Conservation (phyloP, 768 basidiomycete species). For the Fomitopsis pulvina region DNA sequence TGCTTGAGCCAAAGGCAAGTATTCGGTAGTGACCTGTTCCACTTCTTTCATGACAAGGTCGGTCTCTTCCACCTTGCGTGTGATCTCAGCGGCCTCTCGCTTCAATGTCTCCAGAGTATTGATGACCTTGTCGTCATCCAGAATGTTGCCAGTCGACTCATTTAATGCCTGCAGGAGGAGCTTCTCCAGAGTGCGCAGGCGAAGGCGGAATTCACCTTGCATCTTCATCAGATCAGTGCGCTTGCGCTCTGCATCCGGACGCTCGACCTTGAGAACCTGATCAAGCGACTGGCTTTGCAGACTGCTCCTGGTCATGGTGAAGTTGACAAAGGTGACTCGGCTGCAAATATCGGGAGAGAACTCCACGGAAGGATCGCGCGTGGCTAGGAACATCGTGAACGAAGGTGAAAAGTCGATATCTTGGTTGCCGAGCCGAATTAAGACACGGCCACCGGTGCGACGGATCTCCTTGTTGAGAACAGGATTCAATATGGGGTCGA, state of each 20-base stretch:
- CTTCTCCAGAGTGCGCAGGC: conserved; percentile 88
- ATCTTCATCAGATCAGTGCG: conserved; percentile 96
- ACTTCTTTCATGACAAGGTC: conserved; percentile 95
- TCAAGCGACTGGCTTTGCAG: conserved; percentile 97
- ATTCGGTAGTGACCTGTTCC: conserved; percentile 91
- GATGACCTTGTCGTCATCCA: conserved; percentile 99
- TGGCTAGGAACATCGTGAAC: conserved; percentile 99
- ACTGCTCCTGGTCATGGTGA: conserved; percentile 98
- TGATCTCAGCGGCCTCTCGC: conserved; percentile 93
- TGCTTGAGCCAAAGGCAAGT: conserved; percentile 89
- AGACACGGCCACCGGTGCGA: conserved; percentile 92
- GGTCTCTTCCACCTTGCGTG: conserved; percentile 93
- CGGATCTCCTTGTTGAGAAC: conserved; percentile 96
- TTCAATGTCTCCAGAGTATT: conserved; percentile 94
- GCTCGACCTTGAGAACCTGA: conserved; percentile 93
- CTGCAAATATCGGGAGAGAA: conserved; percentile 99
- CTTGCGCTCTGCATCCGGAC: conserved; percentile 94
- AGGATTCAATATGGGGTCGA: conserved; percentile 95
- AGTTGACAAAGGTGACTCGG: conserved; percentile 92
- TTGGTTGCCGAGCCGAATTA: conserved; percentile 94
- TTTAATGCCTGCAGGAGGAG: conserved; percentile 91
- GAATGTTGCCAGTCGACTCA: conserved; percentile 93
- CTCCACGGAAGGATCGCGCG: conserved; percentile 93
- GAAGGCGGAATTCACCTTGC: conserved; percentile 94
- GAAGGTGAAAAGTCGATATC: conserved; percentile 99